phyloP scores from a whole-genome alignment of 2,329 filamentous ascomycete species.

The Ciborinia camelliae region DNA sequence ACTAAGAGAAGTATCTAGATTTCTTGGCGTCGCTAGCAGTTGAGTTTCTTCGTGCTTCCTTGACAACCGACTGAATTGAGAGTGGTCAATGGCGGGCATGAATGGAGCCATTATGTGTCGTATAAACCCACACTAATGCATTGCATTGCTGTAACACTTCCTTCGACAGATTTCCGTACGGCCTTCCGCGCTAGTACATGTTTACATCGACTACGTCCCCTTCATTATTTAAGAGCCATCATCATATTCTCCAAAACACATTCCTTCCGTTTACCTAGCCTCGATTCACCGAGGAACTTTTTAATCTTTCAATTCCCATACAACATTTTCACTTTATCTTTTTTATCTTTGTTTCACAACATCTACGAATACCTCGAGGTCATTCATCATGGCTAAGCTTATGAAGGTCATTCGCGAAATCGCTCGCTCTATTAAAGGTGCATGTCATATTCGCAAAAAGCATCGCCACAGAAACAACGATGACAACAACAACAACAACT shows the following conservation, averaged over 20 bases:
- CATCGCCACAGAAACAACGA: background rate
- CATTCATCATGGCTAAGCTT: background rate
- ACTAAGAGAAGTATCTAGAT: background rate
- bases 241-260: background rate
- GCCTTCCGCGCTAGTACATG: background rate
- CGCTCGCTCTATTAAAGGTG: background rate
- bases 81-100: background rate
- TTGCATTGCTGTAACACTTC: background rate
- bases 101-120: background rate
- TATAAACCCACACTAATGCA: background rate
- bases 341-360: background rate
- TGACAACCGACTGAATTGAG: background rate
- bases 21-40: background rate
- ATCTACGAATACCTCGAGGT: background rate
- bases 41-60: no score
- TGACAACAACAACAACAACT: no score
- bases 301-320: background rate
- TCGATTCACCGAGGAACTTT: background rate
- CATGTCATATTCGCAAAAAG: background rate
- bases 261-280: background rate
- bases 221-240: background rate
- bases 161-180: background rate
- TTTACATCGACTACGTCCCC: background rate
- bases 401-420: background rate
- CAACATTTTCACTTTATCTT: background rate